Evolutionary conservation across 805 yeast species (phyloP).

Genomic region (Myxozyma neglecta): DNA sequence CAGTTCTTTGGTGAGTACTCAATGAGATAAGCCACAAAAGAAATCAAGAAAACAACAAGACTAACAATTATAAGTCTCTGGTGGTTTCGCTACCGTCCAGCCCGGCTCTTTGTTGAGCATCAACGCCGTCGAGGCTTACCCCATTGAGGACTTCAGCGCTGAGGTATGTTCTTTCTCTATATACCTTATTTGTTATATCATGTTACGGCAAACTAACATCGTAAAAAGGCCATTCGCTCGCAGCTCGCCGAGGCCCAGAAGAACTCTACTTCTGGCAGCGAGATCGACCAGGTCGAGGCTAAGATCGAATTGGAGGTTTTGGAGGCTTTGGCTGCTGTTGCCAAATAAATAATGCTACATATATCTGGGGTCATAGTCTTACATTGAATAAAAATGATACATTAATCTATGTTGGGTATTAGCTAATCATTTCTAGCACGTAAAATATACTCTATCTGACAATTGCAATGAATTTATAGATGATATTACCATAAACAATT

Average conservation of each 20-base stretch:
- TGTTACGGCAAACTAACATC: not conserved
- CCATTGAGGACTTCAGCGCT: conserved; percentile 56
- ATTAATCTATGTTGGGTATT: not conserved
- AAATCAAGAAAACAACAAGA: not conserved
- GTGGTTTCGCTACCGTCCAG: conserved; percentile 95
- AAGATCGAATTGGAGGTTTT: conserved; percentile 92
- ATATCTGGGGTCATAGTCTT: not conserved
- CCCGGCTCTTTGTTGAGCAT: conserved; percentile 89
- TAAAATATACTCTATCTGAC: not conserved
- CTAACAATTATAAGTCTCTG: conserved; percentile 54
- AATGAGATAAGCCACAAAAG: too few relatives aligned
- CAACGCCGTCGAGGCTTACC: conserved; percentile 93
- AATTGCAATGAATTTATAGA: not conserved
- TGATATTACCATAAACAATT: not conserved
- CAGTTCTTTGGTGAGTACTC: conserved; percentile 58
- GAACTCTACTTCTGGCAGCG: conserved; percentile 74
- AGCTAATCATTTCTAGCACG: too few relatives aligned
- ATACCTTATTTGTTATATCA: not conserved
- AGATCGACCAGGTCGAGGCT: conserved; percentile 89
- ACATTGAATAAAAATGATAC: not conserved
- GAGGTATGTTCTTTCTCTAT: conserved; percentile 1
- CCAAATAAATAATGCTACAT: conserved; percentile 50
- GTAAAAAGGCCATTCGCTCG: conserved; percentile 61
- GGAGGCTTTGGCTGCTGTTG: conserved; percentile 86
- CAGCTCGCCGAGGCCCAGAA: conserved; percentile 92